A percentile compares a stretch with the other conserved stretches of the same genome.
Conservation (phyloP, 305 asterid species). For the Ilex paraguariensis region DNA sequence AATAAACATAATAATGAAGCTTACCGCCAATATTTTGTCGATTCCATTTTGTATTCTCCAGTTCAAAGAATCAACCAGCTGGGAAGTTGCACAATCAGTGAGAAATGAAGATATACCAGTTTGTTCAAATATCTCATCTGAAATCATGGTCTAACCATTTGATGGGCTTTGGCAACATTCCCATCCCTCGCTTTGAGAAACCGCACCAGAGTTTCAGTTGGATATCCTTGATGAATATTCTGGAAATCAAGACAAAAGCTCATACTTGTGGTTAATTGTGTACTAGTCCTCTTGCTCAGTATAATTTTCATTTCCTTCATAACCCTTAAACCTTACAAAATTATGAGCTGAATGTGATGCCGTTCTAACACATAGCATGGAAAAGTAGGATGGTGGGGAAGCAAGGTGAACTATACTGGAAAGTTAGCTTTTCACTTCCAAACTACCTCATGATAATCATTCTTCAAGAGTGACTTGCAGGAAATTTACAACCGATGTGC, state of each 20-base stretch:
- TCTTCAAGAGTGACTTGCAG: no score
- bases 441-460: no score
- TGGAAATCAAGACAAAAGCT: conserved; percentile 22
- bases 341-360: no score
- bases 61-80: conserved; percentile 63
- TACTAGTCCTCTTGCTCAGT: no score
- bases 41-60: conserved; percentile 85
- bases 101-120: conserved; percentile 5
- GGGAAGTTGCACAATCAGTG: conserved; percentile 18
- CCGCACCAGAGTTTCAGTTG: conserved; percentile 54
- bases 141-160: conserved; percentile 50
- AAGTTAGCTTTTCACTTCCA: no score
- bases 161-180: conserved; percentile 48
- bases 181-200: conserved; percentile 95
- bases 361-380: no score
- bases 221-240: conserved; percentile 73
- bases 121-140: conserved; percentile 8
- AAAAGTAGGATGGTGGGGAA: no score
- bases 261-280: no score
- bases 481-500: no score
- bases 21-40: conserved; percentile 67
- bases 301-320: no score
- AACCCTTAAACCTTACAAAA: no score
- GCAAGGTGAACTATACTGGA: no score
- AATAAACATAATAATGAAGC: conserved; percentile 18